Conservation (phyloP, 371 early-diverging fungal genomes). For the Sanchytrium tribonematis region DNA sequence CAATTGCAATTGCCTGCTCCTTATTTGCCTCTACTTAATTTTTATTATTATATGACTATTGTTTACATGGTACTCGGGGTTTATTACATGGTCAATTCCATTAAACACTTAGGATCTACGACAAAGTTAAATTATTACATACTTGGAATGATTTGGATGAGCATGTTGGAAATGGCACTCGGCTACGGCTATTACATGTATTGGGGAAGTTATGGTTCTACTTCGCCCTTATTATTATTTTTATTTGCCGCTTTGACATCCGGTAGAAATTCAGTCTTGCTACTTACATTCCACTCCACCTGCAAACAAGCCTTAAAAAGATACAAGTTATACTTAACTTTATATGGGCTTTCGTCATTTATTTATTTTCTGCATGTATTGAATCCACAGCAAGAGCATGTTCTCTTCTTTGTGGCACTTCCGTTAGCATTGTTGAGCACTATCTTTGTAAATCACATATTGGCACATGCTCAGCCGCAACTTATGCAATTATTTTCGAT, state of each 20-base stretch:
- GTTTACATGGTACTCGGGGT: not conserved
- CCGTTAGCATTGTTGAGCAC: not conserved
- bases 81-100: not conserved
- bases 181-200: not conserved
- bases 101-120: not conserved
- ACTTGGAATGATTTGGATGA: not conserved
- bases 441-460: not conserved
- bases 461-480: not conserved
- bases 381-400: not conserved
- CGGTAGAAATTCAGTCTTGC: not conserved
- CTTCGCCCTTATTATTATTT: not conserved
- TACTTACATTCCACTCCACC: not conserved
- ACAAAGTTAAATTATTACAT: not conserved
- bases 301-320: not conserved
- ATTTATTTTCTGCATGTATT: not conserved
- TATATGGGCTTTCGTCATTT: not conserved
- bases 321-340: not conserved
- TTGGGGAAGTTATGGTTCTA: not conserved
- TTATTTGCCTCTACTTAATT: not conserved
- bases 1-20: not conserved
- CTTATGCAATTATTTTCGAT: not conserved
- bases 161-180: not conserved
- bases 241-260: not conserved
- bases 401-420: not conserved
- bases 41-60: not conserved